Conservation (phyloP, 2,329 filamentous ascomycete genomes). For the Hypoxylon rubiginosum region DNA sequence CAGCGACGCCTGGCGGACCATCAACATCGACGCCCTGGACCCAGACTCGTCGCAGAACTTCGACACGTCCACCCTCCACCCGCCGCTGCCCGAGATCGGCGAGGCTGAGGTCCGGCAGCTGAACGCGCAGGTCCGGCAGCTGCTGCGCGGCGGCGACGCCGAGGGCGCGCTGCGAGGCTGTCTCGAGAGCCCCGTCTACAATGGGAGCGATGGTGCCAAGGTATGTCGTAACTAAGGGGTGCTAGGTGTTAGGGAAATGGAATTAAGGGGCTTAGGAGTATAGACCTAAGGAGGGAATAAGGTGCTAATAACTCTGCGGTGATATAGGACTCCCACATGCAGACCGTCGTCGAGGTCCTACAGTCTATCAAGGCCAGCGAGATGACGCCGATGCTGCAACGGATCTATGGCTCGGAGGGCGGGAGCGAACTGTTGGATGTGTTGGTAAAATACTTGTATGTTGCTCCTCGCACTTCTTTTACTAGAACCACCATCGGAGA, state of each 20-base stretch:
- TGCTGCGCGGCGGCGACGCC: slow-evolving; percentile 86
- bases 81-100: slow-evolving; percentile 78
- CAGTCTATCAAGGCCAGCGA: slow-evolving; percentile 97
- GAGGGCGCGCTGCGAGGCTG: slow-evolving; percentile 88
- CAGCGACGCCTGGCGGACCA: slow-evolving; percentile 82
- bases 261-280: not conserved
- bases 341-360: slow-evolving; percentile 91
- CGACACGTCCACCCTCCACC: slow-evolving; percentile 85
- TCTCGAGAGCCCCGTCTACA: slow-evolving; percentile 87
- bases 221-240: slow-evolving; percentile 53
- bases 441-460: slow-evolving; percentile 97
- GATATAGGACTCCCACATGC: slow-evolving; percentile 82
- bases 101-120: slow-evolving; percentile 84
- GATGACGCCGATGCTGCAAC: slow-evolving; percentile 89
- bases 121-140: slow-evolving; percentile 85
- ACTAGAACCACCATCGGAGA: not conserved
- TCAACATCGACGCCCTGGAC: slow-evolving; percentile 93
- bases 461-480: slow-evolving; percentile 40
- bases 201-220: slow-evolving; percentile 70
- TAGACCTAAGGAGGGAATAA: slow-evolving; percentile 19
- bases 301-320: slow-evolving; percentile 35
- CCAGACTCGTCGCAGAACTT: slow-evolving; percentile 94
- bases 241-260: slow-evolving; percentile 15
- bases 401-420: slow-evolving; percentile 82
- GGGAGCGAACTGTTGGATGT: slow-evolving; percentile 90